Percentiles rank a stretch among this genome's conserved stretches.
phyloP scores from a whole-genome alignment of 2,329 filamentous ascomycete species.

The Aschersonia sp. region DNA sequence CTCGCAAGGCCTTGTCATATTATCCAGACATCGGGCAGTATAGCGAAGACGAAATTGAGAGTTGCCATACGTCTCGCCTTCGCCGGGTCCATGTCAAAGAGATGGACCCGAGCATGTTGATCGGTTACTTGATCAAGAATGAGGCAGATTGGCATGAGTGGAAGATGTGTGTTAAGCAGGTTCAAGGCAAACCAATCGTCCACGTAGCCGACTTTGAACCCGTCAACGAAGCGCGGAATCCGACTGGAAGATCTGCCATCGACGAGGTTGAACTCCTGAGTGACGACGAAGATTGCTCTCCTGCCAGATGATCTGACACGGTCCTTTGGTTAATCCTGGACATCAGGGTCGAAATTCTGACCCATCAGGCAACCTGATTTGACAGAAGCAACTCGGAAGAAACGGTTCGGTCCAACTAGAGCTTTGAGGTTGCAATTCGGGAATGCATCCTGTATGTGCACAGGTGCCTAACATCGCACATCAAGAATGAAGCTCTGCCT shows the following conservation, averaged over 20 bases:
- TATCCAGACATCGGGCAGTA: slow-evolving; percentile 42
- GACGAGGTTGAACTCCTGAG: slow-evolving; percentile 86
- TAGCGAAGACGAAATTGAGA: slow-evolving; percentile 57
- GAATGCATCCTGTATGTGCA: no score
- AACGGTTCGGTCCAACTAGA: no score
- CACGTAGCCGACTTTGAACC: slow-evolving; percentile 65
- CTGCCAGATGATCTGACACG: background rate
- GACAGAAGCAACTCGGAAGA: no score
- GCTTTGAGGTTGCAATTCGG: no score
- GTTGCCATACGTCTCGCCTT: slow-evolving; percentile 77
- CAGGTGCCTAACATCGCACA: no score
- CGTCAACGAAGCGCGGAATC: slow-evolving; percentile 30
- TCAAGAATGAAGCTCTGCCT: background rate
- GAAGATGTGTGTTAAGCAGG: slow-evolving; percentile 60
- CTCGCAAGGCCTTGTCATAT: slow-evolving; percentile 57
- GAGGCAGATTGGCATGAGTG: slow-evolving; percentile 75
- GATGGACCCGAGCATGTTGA: slow-evolving; percentile 96
- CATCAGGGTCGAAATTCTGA: background rate
- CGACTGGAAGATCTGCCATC: slow-evolving; percentile 57
- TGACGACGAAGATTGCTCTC: slow-evolving; percentile 38
- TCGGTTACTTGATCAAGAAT: slow-evolving; percentile 76
- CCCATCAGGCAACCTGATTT: no score
- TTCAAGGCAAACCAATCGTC: slow-evolving; percentile 72
- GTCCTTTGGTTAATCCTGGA: background rate
- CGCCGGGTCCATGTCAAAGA: slow-evolving; percentile 73